Evolutionary conservation across 331 rosid species (phyloP).

Genomic region (Pyrus hybrid): DNA sequence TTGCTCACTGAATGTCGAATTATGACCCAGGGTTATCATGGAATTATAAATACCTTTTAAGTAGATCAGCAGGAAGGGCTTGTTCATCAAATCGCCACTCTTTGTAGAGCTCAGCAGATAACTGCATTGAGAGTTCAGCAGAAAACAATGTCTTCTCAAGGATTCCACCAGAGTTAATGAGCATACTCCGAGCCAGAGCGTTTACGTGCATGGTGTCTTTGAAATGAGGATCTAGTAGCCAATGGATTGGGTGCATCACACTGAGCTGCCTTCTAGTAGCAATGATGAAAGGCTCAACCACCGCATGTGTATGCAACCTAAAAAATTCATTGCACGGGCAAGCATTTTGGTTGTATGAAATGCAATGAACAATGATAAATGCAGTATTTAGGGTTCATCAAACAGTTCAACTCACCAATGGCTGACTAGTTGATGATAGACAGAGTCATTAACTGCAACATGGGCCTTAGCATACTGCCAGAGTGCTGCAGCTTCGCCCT

Average conservation of each 20-base stretch:
- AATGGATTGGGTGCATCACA: conserved; percentile 65
- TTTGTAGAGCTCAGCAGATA: conserved; percentile 55
- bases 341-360: not conserved
- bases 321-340: not conserved
- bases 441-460: conserved; percentile 61
- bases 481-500: conserved; percentile 55
- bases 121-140: conserved; percentile 52
- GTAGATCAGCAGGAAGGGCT: conserved; percentile 70
- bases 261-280: conserved; percentile 74
- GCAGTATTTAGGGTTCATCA: not conserved
- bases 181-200: conserved; percentile 40
- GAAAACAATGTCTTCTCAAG: conserved; percentile 50
- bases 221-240: conserved; percentile 66
- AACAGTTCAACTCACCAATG: conserved; percentile 54
- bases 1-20: not conserved
- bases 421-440: conserved; percentile 55
- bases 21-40: not conserved
- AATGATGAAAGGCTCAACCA: conserved; percentile 71
- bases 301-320: conserved; percentile 71
- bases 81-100: conserved; percentile 67
- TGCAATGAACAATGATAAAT: not conserved
- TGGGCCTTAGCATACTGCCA: conserved; percentile 82
- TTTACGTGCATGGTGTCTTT: conserved; percentile 66
- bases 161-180: conserved; percentile 57
- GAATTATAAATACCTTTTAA: conserved; percentile 43